Percentiles rank a stretch among this genome's conserved stretches.
Evolutionary conservation across 2,329 filamentous ascomycete genomes (phyloP).

Genomic region (Calonectria ilicicola): DNA sequence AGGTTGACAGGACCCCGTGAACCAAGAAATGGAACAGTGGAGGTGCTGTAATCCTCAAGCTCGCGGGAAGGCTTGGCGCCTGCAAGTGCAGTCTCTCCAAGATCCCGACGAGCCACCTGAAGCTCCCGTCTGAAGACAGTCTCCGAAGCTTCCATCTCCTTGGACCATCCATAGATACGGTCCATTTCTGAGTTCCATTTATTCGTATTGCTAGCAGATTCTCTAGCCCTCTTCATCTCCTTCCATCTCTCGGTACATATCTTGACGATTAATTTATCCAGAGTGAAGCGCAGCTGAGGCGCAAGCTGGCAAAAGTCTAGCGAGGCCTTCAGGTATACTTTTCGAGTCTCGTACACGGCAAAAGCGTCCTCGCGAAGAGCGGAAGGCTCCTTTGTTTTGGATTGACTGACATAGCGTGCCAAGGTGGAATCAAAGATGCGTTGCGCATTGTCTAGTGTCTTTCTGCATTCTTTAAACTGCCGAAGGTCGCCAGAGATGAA

Average conservation of each 20-base stretch:
- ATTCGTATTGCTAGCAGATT: constrained; percentile 72
- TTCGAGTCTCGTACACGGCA: constrained; percentile 91
- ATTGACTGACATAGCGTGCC: constrained; percentile 84
- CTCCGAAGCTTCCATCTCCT: constrained; percentile 94
- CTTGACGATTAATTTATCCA: constrained; percentile 88
- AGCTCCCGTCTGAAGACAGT: constrained; percentile 85
- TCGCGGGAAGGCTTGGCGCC: constrained; percentile 86
- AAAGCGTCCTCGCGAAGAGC: constrained; percentile 95
- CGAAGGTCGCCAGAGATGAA: constrained; percentile 86
- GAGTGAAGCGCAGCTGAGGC: constrained; percentile 83
- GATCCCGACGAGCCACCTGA: constrained; percentile 80
- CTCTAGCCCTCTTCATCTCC: constrained; percentile 81
- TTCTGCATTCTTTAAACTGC: constrained; percentile 86
- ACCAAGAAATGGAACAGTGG: constrained; percentile 89
- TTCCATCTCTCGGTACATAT: constrained; percentile 90
- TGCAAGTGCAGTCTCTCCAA: constrained; percentile 81
- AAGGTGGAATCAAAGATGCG: constrained; percentile 86
- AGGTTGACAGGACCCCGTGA: constrained; percentile 75
- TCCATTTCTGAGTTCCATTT: constrained; percentile 87
- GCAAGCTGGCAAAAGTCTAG: constrained; percentile 94
- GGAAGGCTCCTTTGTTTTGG: constrained; percentile 94
- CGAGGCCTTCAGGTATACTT: constrained; percentile 89
- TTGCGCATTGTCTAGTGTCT: constrained; percentile 82
- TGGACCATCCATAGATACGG: constrained; percentile 90
- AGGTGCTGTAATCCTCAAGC: constrained; percentile 90